Evolutionary conservation across 768 basidiomycete species (phyloP).

Genomic region (Kwoniella dejecticola): DNA sequence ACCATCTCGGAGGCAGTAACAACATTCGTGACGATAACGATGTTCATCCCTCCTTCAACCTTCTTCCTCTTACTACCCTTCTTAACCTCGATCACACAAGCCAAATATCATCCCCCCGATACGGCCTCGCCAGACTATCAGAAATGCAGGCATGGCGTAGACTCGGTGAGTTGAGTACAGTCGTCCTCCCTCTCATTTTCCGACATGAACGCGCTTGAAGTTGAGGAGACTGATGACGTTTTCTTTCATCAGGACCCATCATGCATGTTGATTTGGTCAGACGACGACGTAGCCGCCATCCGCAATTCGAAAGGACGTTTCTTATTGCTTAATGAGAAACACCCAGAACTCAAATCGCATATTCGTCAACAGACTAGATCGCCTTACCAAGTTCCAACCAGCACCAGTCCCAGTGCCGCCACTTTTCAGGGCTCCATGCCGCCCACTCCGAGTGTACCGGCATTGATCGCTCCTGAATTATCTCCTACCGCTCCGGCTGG

Average conservation of each 20-base stretch:
- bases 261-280: conserved; percentile 8
- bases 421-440: too few relatives aligned
- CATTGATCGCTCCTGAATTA: conserved; percentile 5
- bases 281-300: conserved; percentile 8
- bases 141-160: conserved; percentile 16
- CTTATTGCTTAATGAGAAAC: conserved; percentile 19
- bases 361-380: conserved; percentile 2
- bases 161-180: conserved; percentile 5
- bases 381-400: conserved; percentile 3
- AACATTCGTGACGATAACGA: background rate
- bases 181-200: background rate
- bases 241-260: conserved; percentile 12
- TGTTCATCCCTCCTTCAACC: conserved; percentile 9
- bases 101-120: conserved; percentile 4
- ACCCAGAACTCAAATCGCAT: conserved; percentile 8
- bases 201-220: too few relatives aligned
- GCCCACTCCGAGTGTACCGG: background rate
- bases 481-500: background rate
- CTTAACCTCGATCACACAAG: background rate
- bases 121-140: conserved; percentile 20
- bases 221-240: too few relatives aligned
- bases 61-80: conserved; percentile 13
- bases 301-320: conserved; percentile 16
- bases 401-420: background rate
- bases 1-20: too few relatives aligned